phyloP scores from a whole-genome alignment of 208 protist genomes.

The Acanthamoeba lenticulata region DNA sequence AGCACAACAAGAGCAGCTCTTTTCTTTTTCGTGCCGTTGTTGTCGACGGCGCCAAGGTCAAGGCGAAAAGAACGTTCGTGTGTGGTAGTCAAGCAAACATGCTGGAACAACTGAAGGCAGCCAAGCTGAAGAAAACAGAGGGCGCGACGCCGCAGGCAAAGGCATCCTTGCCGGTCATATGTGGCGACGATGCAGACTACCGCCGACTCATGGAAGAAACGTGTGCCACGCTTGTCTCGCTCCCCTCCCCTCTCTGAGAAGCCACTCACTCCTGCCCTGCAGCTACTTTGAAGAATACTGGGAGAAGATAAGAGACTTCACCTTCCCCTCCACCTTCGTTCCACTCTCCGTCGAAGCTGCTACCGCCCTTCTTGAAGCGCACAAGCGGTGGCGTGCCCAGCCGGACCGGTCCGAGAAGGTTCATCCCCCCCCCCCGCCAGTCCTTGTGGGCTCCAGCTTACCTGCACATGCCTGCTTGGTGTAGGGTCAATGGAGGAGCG shows the following conservation, averaged over 20 bases:
- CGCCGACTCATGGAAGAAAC: slow-evolving; percentile 22
- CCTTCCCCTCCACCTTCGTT: slow-evolving; percentile 58
- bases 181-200: slow-evolving; percentile 2
- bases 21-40: not conserved
- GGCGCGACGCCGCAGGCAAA: not conserved
- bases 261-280: not conserved
- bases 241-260: not conserved
- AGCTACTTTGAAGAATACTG: slow-evolving; percentile 74
- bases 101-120: slow-evolving; percentile 8
- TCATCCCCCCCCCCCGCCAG: too few species aligned
- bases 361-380: not conserved
- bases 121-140: not conserved
- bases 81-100: too few species aligned
- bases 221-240: not conserved
- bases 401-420: not conserved
- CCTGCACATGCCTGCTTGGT: too few species aligned
- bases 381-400: not conserved
- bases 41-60: too few species aligned
- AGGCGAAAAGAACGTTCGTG: too few species aligned
- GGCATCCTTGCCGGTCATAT: not conserved
- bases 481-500: not conserved
- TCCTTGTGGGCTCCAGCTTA: too few species aligned
- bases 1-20: not conserved
- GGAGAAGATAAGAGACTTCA: slow-evolving; percentile 54
- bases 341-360: slow-evolving; percentile 49